Evolutionary conservation across 495 filamentous ascomycete species (phyloP).

Genomic region (Penicillium argentinense): DNA sequence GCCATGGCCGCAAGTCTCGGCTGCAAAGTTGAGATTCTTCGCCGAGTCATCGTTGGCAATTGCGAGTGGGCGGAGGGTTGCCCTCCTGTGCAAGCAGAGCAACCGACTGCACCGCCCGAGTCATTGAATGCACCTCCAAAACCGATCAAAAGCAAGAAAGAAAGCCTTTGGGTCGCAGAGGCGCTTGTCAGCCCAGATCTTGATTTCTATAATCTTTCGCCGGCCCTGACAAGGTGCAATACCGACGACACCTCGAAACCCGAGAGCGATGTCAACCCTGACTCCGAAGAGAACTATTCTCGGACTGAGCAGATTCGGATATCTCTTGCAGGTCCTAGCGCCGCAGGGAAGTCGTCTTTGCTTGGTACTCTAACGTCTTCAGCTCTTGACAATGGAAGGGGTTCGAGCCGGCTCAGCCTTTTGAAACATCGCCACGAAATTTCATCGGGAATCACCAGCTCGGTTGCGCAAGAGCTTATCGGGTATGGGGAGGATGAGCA

Average conservation of each 20-base stretch:
- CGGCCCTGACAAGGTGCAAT: constrained; percentile 8
- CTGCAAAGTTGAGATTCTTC: constrained; percentile 79
- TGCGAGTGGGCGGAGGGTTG: constrained; percentile 71
- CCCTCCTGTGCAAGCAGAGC: too few species aligned
- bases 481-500: constrained; percentile 59
- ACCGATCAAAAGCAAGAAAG: constrained; percentile 34
- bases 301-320: constrained; percentile 79
- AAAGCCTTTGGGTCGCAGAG: constrained; percentile 84
- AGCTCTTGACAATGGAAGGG: constrained; percentile 86
- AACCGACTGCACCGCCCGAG: too few species aligned
- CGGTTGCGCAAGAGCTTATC: constrained; percentile 87
- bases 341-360: constrained; percentile 91
- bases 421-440: constrained; percentile 96
- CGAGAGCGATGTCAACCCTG: constrained; percentile 1
- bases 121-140: constrained; percentile 23
- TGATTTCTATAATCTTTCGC: constrained; percentile 37
- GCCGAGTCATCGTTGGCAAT: constrained; percentile 81
- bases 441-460: constrained; percentile 86
- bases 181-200: constrained; percentile 70
- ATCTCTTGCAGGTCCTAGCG: constrained; percentile 84
- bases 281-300: constrained; percentile 28
- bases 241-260: not conserved
- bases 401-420: constrained; percentile 80
- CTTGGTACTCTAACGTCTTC: constrained; percentile 86
- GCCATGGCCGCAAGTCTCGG: constrained; percentile 91